Evolutionary conservation across 352 stramenopile genomes (phyloP).

Genomic region (Globisporangium cystogenes): DNA sequence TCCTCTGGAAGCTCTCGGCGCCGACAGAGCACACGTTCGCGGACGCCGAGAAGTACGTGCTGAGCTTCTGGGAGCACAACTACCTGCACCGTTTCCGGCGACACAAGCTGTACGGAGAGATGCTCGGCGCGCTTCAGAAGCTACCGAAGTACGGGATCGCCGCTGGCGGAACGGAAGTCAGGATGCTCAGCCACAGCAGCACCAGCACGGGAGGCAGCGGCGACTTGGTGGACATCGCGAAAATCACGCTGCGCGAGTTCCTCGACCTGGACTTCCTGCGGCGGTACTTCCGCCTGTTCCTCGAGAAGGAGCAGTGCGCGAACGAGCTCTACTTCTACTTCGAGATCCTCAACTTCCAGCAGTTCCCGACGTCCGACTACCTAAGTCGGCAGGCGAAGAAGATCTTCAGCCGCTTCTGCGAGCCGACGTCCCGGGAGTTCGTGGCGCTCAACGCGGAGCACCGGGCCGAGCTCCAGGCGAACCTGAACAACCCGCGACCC

Average conservation of each 20-base stretch:
- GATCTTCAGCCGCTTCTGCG: slow-evolving; percentile 59
- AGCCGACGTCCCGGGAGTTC: slow-evolving; percentile 53
- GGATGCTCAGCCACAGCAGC: slow-evolving; percentile 9
- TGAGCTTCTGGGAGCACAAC: slow-evolving; percentile 47
- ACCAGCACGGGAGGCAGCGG: slow-evolving; percentile 3
- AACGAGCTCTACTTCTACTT: slow-evolving; percentile 78
- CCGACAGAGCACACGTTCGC: slow-evolving; percentile 58
- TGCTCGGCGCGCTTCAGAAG: slow-evolving; percentile 25
- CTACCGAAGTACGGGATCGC: slow-evolving; percentile 6
- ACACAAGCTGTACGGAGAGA: slow-evolving; percentile 32
- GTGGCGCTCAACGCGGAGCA: slow-evolving; percentile 29
- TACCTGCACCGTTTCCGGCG: slow-evolving; percentile 36
- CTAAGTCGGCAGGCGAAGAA: slow-evolving; percentile 60
- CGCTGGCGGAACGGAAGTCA: neutral
- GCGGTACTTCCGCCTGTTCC: slow-evolving; percentile 56
- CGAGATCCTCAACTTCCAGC: slow-evolving; percentile 63
- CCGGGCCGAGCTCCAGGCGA: slow-evolving; percentile 26
- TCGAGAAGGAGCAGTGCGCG: slow-evolving; percentile 66
- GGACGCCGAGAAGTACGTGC: slow-evolving; percentile 47
- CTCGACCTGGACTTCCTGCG: slow-evolving; percentile 50
- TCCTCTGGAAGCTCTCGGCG: slow-evolving; percentile 53
- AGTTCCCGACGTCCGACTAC: slow-evolving; percentile 74
- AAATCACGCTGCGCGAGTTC: slow-evolving; percentile 54
- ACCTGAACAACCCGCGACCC: slow-evolving; percentile 32
- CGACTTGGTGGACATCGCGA: slow-evolving; percentile 38